Evolutionary conservation across 768 basidiomycete species (phyloP).

Genomic region (Gymnopilus junonius): DNA sequence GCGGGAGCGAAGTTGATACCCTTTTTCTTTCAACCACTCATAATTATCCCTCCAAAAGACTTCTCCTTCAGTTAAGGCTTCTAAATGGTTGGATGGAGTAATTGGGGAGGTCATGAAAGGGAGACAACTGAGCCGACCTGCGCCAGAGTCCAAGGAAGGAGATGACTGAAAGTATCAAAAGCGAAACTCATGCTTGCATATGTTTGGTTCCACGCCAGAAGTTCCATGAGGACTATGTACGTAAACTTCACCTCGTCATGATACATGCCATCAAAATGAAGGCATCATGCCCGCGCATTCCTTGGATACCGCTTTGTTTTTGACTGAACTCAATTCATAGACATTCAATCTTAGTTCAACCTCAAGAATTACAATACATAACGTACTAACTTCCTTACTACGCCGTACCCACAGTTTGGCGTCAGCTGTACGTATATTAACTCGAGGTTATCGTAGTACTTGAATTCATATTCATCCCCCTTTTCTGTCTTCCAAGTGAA

Average conservation of each 20-base stretch:
- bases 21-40: conserved; percentile 32
- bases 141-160: neutral
- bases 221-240: neutral
- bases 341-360: neutral
- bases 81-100: neutral
- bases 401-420: neutral
- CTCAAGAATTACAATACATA: neutral
- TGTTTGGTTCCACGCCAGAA: neutral
- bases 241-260: neutral
- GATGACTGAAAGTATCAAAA: neutral
- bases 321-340: neutral
- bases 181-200: neutral
- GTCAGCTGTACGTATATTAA: neutral
- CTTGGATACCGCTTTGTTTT: conserved; percentile 17
- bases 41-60: conserved; percentile 31
- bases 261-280: neutral
- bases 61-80: conserved; percentile 6
- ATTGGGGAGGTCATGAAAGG: neutral
- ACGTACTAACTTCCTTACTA: neutral
- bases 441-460: neutral
- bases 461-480: neutral
- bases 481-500: neutral
- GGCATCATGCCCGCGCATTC: neutral
- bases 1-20: conserved; percentile 37
- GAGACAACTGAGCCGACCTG: neutral